phyloP scores from a whole-genome alignment of 2,329 filamentous ascomycete species.

The Lachnellula cervina region DNA sequence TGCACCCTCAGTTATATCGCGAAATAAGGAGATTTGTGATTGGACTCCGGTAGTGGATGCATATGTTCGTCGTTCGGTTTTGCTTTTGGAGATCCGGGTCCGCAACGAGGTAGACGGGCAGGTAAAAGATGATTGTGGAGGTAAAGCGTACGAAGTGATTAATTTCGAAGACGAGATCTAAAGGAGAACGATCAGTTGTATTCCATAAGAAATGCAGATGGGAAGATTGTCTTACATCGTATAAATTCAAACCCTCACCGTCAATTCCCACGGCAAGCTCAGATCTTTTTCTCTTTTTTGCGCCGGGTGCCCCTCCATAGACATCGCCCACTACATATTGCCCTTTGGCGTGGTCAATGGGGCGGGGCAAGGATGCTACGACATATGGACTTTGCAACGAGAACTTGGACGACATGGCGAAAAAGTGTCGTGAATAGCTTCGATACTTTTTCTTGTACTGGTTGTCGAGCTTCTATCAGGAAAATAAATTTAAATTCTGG shows the following conservation, averaged over 20 bases:
- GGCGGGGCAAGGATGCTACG: constrained; percentile 53
- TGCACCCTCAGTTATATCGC: constrained; percentile 48
- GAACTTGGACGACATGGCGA: constrained; percentile 42
- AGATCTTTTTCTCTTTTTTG: constrained; percentile 58
- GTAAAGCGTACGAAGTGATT: constrained; percentile 62
- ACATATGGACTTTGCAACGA: constrained; percentile 61
- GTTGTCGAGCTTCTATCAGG: constrained; percentile 3
- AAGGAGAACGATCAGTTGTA: constrained; percentile 9
- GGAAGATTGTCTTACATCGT: constrained; percentile 47
- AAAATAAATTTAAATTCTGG: constrained; percentile 15
- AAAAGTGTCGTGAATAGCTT: constrained; percentile 6
- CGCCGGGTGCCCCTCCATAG: constrained; percentile 52
- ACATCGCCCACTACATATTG: constrained; percentile 57
- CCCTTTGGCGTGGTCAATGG: constrained; percentile 48
- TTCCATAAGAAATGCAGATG: neutral
- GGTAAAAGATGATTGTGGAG: constrained; percentile 59
- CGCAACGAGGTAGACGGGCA: constrained; percentile 57
- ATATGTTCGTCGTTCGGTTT: constrained; percentile 56
- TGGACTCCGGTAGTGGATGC: constrained; percentile 46
- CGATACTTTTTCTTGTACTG: neutral
- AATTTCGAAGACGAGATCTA: constrained; percentile 57
- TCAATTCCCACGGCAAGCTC: constrained; percentile 61
- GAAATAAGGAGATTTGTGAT: constrained; percentile 54
- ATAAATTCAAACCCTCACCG: constrained; percentile 61
- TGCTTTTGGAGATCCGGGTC: constrained; percentile 38